These are phyloP conservation scores for Cyclotella baltica DNA, from an alignment of 108 stramenopile genomes.

Conservation along the genomic window DNA sequence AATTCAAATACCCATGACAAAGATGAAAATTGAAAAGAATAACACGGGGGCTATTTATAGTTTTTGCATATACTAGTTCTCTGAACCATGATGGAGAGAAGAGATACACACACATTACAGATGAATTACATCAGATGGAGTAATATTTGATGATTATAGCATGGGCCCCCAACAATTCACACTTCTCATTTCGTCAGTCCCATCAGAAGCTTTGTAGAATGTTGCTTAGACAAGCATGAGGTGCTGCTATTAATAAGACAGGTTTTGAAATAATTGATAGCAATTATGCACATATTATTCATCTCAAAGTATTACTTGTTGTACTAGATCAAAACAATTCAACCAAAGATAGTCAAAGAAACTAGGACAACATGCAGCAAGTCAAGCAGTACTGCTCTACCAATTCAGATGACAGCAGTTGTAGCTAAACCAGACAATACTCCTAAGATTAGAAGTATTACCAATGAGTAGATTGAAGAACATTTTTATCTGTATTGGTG, in stretches of 20 bases:
- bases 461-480: neutral
- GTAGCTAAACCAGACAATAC: neutral
- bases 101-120: no score
- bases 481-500: neutral
- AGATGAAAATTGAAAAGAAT: no score
- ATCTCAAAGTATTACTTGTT: neutral
- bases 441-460: neutral
- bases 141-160: neutral
- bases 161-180: neutral
- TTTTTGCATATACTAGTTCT: no score
- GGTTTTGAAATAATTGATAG: neutral
- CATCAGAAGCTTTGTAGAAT: neutral
- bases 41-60: no score
- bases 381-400: neutral
- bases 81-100: no score
- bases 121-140: neutral
- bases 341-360: neutral
- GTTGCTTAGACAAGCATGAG: neutral
- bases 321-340: neutral
- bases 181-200: neutral
- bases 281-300: neutral
- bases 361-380: neutral
- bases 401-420: neutral
- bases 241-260: neutral
- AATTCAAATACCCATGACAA: no score